These are phyloP conservation scores for Tremella yokohamensis DNA, from an alignment of 768 basidiomycete species.

Conservation along the genomic window DNA sequence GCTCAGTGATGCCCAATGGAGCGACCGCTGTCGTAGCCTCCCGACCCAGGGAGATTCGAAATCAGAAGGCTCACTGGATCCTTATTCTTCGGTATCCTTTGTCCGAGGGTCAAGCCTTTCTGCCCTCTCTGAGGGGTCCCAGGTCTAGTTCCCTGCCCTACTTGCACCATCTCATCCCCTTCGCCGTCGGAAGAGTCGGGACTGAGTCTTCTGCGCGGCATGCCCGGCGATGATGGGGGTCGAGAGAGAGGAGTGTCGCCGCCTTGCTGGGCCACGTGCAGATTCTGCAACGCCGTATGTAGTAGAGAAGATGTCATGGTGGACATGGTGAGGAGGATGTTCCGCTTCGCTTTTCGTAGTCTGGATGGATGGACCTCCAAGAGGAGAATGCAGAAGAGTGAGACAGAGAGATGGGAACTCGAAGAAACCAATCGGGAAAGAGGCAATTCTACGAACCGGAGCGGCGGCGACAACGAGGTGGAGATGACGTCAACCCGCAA, in stretches of 20 bases:
- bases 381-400: no score
- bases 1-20: not conserved
- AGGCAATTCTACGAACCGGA: no score
- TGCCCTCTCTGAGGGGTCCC: constrained; percentile 31
- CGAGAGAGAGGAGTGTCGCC: constrained; percentile 11
- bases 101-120: constrained; percentile 21
- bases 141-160: constrained; percentile 45
- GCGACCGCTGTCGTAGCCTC: not conserved
- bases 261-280: constrained; percentile 42
- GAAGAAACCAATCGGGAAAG: no score
- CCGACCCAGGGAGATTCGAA: no score
- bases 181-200: constrained; percentile 22
- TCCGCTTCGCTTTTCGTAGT: no score
- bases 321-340: not conserved
- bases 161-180: constrained; percentile 39
- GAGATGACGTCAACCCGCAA: no score
- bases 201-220: not conserved
- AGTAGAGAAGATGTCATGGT: constrained; percentile 44
- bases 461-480: no score
- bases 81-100: constrained; percentile 25
- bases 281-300: constrained; percentile 48
- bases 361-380: no score
- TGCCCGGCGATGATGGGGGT: constrained; percentile 10
- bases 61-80: constrained; percentile 40
- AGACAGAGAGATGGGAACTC: no score